Base-by-base conservation (phyloP, 306 rosid species). In the Albizia julibrissin region DNA sequence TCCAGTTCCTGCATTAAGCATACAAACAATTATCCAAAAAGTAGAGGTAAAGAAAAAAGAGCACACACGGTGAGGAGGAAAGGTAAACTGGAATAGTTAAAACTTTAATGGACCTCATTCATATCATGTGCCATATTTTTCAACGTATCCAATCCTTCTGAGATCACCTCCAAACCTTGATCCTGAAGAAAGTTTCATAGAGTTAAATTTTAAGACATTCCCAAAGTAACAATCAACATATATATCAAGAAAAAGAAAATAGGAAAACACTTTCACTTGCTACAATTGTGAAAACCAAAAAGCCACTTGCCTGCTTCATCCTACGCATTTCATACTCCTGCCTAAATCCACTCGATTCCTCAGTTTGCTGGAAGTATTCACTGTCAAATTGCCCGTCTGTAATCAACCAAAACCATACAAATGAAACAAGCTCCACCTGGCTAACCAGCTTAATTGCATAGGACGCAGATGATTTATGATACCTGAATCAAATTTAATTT, bases 81-180 rank as follows among this genome's bases (percentile, higher is more conserved):
- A 65, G 29, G 84, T 13, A n/a, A 83, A 56, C 66, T 10, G 26
- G 34, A 24, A 24, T 26, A 26, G 19, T 61, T 24, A 7, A 24
- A 59, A 59, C 26, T 59, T 54, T 47, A 85, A 69, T 85, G 46
- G 74, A 96, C 99, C 97, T 96, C 99, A 42, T 93, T 93, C 97
- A 96, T 96, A 86, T 96, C 99, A 80, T 84, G 88, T 47, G 99
- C 99, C 99, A 96, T 96, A 87, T 93, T 81, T 88, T 96, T 96
- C 84, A 96, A 85, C 0, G 94, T 96, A 87, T 87, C 98, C 86
- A 96, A 87, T 81, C 99, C 99, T 87, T 96, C 99, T 34, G 98
- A 86, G 74, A 93, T 96, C 91, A 89, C 22, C 71, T 96, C 99
- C 90, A 96, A 86, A 52, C 99, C 98, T 96, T 96, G 99, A 91